Evolutionary conservation across 2,329 filamentous ascomycete genomes (phyloP), one percentile per base, ranked within the genome.

Genomic region (Phialophora verrucosa): DNA sequence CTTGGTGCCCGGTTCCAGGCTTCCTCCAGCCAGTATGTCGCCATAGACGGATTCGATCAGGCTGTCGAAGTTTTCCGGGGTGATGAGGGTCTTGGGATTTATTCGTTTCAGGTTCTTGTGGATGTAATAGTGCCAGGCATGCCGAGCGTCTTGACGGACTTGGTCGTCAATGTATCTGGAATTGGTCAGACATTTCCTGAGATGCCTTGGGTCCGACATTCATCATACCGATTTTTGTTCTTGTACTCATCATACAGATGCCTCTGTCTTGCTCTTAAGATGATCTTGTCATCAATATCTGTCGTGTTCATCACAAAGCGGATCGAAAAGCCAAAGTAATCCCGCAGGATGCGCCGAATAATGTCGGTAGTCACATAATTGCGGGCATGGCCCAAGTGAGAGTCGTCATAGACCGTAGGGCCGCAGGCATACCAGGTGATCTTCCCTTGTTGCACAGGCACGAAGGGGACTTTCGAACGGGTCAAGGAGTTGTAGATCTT

Each of bases 221-320:
- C 10, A n/a, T 7, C 35, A 35, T 68, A 72, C 64, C 81, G 78
- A 72, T 87, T 82, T 38, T 82, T 74, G 3, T 77, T 74, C 59
- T 90, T 87, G 76, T 91, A 89, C 68, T 94, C 86, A 54, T 79
- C 81, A 64, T 97, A 88, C 42, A 97, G 80, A 75, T 93, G 87
- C 74, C 95, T 90, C 79, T 95, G 88, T 74, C 94, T 84, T 14
- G 90, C 87, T 63, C 85, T 81, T 14, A 89, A 76, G 69, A 88
- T 88, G 73, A 88, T 91, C 83, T 90, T 90, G 78, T 91, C 88
- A 72, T 93, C 90, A 47, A 94, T 85, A 73, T 94, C 93, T 31
- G 93, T 96, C 69, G 95, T 92, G 80, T 96, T 96, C 90, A 96
- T 95, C 71, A 96, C 91, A 80, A 96, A 96, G 67, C 89, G 87